These are phyloP conservation scores for Paramyrothecium roridum DNA, from an alignment of 2,329 filamentous ascomycete genomes.

Conservation along the genomic window DNA sequence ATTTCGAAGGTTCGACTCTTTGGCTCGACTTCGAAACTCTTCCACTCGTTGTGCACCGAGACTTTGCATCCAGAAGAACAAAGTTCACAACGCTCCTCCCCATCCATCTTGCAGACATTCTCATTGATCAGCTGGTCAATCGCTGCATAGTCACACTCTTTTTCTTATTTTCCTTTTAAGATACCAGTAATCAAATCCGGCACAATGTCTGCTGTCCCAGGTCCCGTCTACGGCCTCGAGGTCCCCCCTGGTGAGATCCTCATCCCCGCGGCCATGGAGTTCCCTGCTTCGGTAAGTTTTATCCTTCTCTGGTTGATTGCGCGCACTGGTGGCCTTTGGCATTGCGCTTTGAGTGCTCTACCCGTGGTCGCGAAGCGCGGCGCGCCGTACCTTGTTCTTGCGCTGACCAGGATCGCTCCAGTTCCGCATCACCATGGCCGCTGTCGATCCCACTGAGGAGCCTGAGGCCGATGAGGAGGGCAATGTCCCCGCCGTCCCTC, in stretches of 20 bases:
- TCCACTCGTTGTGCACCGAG: constrained; percentile 13
- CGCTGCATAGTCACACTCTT: neutral
- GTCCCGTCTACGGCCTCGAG: constrained; percentile 88
- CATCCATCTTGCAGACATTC: constrained; percentile 5
- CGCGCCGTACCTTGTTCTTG: neutral
- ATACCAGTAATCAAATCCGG: constrained; percentile 2
- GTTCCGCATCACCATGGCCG: constrained; percentile 99
- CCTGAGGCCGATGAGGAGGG: constrained; percentile 62
- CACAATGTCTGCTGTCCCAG: constrained; percentile 58
- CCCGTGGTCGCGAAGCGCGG: neutral
- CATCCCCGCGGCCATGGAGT: constrained; percentile 73
- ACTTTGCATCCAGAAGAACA: constrained; percentile 7
- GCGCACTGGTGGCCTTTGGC: neutral
- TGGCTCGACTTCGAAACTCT: constrained; percentile 17
- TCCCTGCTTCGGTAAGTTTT: constrained; percentile 76
- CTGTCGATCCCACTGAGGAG: constrained; percentile 83
- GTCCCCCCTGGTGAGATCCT: constrained; percentile 82
- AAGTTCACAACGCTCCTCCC: constrained; percentile 12
- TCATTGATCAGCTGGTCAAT: constrained; percentile 4
- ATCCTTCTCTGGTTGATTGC: neutral
- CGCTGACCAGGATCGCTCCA: constrained; percentile 31
- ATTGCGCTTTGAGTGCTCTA: neutral
- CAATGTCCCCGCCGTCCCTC: constrained; percentile 60
- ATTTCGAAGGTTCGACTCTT: constrained; percentile 26
- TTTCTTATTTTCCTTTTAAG: constrained; percentile 1